Evolutionary conservation across 2,329 filamentous ascomycete species (phyloP).

Genomic region (Trichoderma endophyticum): DNA sequence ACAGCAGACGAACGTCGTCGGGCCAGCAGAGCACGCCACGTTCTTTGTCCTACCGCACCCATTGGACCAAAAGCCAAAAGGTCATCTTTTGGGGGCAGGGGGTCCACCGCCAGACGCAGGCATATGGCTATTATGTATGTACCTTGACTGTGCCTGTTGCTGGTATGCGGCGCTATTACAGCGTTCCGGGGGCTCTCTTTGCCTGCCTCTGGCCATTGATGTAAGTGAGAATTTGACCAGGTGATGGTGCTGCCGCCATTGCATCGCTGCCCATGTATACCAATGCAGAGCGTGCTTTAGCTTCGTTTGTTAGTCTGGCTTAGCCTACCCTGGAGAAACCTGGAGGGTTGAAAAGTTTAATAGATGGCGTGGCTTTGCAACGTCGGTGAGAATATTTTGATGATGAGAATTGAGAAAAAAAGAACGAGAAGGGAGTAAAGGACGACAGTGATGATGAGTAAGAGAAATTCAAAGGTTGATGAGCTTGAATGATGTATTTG

Average conservation of each 20-base stretch:
- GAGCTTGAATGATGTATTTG: not conserved
- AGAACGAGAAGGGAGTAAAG: not conserved
- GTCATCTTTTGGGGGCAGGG: not conserved
- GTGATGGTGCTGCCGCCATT: not conserved
- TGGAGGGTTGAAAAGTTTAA: not conserved
- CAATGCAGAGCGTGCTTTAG: not conserved
- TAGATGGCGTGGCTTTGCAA: not conserved
- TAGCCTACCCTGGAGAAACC: not conserved
- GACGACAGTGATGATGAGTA: not conserved
- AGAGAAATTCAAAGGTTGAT: not conserved
- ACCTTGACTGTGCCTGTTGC: not conserved
- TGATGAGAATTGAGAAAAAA: not conserved
- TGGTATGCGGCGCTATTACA: not conserved
- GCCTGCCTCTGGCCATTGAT: not conserved
- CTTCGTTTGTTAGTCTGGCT: not conserved
- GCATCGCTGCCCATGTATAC: not conserved
- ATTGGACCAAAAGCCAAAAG: slow-evolving; percentile 9
- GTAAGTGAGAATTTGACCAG: not conserved
- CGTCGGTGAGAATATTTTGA: not conserved
- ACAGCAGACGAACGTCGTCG: not conserved
- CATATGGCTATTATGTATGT: not conserved
- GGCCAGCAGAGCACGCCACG: slow-evolving; percentile 13
- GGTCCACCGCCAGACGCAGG: not conserved
- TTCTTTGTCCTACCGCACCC: slow-evolving; percentile 10
- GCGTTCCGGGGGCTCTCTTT: not conserved